Evolutionary conservation across 2,329 filamentous ascomycete genomes (phyloP).

Genomic region (Phaeophleospora eucalypticola): DNA sequence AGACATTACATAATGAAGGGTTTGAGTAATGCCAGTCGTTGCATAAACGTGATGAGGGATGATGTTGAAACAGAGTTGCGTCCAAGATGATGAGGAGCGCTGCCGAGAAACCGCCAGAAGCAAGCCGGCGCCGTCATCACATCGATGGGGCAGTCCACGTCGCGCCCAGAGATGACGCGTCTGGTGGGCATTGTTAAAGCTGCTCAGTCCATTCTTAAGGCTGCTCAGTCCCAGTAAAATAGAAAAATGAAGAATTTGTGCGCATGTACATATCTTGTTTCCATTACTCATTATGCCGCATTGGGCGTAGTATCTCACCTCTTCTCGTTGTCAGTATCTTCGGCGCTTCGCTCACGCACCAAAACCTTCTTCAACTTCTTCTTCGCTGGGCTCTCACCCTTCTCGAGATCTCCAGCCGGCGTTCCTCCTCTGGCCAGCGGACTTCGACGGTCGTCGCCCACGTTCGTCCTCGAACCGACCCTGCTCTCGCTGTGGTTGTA

Average conservation of each 20-base stretch:
- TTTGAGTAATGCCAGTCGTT: too few species aligned
- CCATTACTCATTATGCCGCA: slow-evolving; percentile 1
- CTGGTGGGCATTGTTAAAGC: not conserved
- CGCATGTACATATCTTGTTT: not conserved
- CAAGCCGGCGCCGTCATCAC: not conserved
- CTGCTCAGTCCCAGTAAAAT: not conserved
- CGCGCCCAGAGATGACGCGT: not conserved
- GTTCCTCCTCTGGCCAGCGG: slow-evolving; percentile 23
- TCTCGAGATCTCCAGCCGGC: slow-evolving; percentile 21
- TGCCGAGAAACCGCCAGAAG: not conserved
- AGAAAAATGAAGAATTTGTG: not conserved
- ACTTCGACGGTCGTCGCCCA: slow-evolving; percentile 12
- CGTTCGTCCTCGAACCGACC: slow-evolving; percentile 3
- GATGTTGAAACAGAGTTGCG: not conserved
- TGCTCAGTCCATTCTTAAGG: not conserved
- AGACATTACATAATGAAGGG: too few species aligned
- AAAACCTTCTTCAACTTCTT: slow-evolving; percentile 18
- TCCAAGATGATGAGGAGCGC: not conserved
- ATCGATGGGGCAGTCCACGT: too few species aligned
- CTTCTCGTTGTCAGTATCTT: slow-evolving; percentile 7
- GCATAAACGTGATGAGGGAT: not conserved
- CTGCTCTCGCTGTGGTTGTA: slow-evolving; percentile 28
- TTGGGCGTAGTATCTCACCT: not conserved
- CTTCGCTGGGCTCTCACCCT: slow-evolving; percentile 13
- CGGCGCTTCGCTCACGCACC: slow-evolving; percentile 20